Percentiles rank a stretch among this genome's conserved stretches.
Conservation (phyloP, 2,329 filamentous ascomycete species). For the Fusarium sarcochroum region DNA sequence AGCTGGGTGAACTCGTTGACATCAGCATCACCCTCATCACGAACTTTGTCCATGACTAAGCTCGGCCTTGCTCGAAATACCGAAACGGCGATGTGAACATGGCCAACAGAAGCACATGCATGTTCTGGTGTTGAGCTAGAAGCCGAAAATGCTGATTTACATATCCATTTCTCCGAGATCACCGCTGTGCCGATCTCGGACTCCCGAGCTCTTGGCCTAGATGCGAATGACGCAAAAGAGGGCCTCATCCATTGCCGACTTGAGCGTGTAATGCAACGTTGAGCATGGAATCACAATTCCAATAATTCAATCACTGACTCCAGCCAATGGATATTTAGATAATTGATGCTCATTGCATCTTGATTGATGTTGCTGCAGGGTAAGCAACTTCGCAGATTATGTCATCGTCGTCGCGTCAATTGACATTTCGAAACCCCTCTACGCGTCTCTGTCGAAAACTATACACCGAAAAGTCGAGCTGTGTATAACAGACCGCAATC, state of each 20-base stretch:
- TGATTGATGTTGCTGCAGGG: conserved; percentile 8
- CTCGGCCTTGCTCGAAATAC: conserved; percentile 22
- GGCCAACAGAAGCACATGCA: neutral
- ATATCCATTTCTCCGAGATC: conserved; percentile 19
- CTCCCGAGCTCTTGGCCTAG: conserved; percentile 1
- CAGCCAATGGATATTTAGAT: neutral
- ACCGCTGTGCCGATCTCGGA: conserved; percentile 35
- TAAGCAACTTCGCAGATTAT: conserved; percentile 36
- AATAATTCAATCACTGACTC: neutral
- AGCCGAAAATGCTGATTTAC: neutral
- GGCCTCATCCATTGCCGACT: neutral
- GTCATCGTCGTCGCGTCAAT: conserved; percentile 45
- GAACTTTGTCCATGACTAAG: conserved; percentile 5
- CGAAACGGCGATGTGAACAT: conserved; percentile 14
- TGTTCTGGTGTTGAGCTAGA: neutral
- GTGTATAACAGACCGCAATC: neutral
- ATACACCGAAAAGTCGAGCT: conserved; percentile 17
- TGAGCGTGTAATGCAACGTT: neutral
- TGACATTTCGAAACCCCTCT: conserved; percentile 20
- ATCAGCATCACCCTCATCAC: conserved; percentile 3
- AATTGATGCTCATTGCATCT: neutral
- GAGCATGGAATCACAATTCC: neutral
- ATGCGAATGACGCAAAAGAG: conserved; percentile 15
- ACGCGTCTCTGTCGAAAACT: conserved; percentile 37
- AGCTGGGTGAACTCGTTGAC: too few species aligned